Conservation (phyloP, 2,329 filamentous ascomycete genomes). For the Emmonsia crescens region DNA sequence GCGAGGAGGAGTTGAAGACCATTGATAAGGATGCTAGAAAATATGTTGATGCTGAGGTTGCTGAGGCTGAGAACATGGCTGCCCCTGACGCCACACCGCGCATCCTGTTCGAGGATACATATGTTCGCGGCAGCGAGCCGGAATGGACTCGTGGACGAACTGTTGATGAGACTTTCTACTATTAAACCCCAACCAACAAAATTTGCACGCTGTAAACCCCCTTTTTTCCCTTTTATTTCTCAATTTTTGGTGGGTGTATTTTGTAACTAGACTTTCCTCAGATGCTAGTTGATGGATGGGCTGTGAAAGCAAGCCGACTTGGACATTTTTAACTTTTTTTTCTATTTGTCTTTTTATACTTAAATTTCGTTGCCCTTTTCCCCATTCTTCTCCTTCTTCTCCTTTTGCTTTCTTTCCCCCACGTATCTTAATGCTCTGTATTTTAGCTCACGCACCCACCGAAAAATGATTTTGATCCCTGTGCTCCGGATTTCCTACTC, state of each 20-base stretch:
- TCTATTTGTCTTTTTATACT: background rate
- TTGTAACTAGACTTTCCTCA: constrained; percentile 16
- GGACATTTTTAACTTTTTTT: background rate
- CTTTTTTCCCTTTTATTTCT: constrained; percentile 17
- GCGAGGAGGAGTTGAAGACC: constrained; percentile 89
- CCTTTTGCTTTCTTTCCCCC: background rate
- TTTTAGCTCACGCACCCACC: too few species aligned
- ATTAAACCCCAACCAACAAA: constrained; percentile 30
- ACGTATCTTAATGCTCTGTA: background rate
- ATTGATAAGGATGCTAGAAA: constrained; percentile 88
- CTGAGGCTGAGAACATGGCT: constrained; percentile 78
- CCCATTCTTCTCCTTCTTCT: background rate
- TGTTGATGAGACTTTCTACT: constrained; percentile 86
- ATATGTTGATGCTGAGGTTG: constrained; percentile 82
- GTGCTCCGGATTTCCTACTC: too few species aligned
- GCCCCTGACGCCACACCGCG: constrained; percentile 65
- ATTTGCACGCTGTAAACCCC: too few species aligned
- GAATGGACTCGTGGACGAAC: constrained; percentile 78
- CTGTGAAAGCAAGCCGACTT: background rate
- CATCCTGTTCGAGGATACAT: constrained; percentile 94
- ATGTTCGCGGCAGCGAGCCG: constrained; percentile 78
- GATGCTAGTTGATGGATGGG: background rate
- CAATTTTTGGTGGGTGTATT: constrained; percentile 19
- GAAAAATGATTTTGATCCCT: too few species aligned
- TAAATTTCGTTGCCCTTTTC: background rate